Percentiles rank a stretch among this genome's conserved stretches.
phyloP scores from a whole-genome alignment of 1,284 basidiomycete genomes.

The Ustilago esculenta region DNA sequence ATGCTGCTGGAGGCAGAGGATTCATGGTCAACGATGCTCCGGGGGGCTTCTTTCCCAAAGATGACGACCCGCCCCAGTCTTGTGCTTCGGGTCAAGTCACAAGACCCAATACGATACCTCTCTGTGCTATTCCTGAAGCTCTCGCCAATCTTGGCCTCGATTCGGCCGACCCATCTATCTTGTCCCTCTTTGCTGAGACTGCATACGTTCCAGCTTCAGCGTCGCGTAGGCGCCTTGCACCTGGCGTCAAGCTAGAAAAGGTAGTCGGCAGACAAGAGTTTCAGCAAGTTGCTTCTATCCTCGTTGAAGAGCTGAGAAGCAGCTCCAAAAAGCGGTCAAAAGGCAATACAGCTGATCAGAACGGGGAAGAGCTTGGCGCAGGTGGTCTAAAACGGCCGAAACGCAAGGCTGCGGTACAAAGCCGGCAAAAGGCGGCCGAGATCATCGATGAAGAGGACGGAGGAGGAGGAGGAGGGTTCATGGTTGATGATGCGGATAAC shows the following conservation, averaged over 20 bases:
- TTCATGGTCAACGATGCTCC: slow-evolving; percentile 13
- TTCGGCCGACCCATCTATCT: slow-evolving; percentile 33
- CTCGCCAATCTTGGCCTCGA: slow-evolving; percentile 46
- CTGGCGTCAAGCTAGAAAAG: slow-evolving; percentile 30
- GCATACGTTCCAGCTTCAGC: slow-evolving; percentile 32
- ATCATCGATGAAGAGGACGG: slow-evolving; percentile 12
- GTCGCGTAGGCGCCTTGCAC: slow-evolving; percentile 11
- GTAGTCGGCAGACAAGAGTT: slow-evolving; percentile 50
- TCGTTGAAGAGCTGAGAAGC: slow-evolving; percentile 23
- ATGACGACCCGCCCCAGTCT: slow-evolving; percentile 2
- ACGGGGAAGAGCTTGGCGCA: background rate
- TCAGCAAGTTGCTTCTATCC: slow-evolving; percentile 39
- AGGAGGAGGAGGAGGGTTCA: slow-evolving; percentile 25
- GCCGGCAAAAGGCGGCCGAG: slow-evolving; percentile 22
- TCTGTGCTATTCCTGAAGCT: slow-evolving; percentile 47
- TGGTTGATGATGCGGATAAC: slow-evolving; percentile 32
- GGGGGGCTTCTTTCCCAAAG: background rate
- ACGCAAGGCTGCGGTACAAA: slow-evolving; percentile 25
- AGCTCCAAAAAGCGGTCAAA: background rate
- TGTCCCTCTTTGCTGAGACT: slow-evolving; percentile 43
- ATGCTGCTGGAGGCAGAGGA: slow-evolving; percentile 4
- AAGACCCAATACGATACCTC: slow-evolving; percentile 34
- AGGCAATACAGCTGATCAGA: slow-evolving; percentile 2
- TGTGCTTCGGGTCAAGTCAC: background rate
- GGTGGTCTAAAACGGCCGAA: slow-evolving; percentile 13